Conservation (phyloP, 2,329 filamentous ascomycete species). For the Ceratocystis alfenasii region DNA sequence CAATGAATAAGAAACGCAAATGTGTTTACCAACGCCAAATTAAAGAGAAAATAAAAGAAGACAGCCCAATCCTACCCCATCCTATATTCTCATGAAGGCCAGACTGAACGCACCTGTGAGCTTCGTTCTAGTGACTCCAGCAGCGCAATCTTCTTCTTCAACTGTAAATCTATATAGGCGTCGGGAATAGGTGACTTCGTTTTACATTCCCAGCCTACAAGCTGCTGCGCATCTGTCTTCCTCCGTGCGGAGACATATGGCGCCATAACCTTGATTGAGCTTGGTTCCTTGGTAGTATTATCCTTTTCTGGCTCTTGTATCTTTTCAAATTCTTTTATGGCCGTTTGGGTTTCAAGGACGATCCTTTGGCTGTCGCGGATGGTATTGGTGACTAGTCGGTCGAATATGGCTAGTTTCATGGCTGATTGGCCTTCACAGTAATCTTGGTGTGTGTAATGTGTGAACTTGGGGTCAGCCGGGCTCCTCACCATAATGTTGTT, state of each 20-base stretch:
- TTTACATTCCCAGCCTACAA: slow-evolving; percentile 14
- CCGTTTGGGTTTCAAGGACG: neutral
- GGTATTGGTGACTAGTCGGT: neutral
- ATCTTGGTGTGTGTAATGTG: slow-evolving; percentile 17
- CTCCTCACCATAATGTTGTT: slow-evolving; percentile 12
- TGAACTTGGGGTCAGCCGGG: neutral
- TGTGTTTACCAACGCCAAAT: neutral
- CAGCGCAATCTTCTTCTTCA: slow-evolving; percentile 20
- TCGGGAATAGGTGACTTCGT: neutral
- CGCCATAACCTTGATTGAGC: neutral
- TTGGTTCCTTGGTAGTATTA: neutral
- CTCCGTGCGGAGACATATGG: slow-evolving; percentile 16
- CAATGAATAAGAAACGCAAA: neutral
- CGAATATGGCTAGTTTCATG: neutral
- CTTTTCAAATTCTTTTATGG: neutral
- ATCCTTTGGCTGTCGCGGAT: slow-evolving; percentile 15
- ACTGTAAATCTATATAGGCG: neutral
- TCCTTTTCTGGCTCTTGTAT: neutral
- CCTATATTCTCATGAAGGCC: neutral
- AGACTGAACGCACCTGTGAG: neutral
- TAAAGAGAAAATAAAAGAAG: neutral
- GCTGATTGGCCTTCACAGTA: slow-evolving; percentile 15
- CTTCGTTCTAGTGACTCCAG: slow-evolving; percentile 18
- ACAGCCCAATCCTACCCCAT: neutral
- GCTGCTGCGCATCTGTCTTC: neutral